Evolutionary conservation across 352 stramenopile genomes (phyloP).

Genomic region (Globisporangium abappressorium): DNA sequence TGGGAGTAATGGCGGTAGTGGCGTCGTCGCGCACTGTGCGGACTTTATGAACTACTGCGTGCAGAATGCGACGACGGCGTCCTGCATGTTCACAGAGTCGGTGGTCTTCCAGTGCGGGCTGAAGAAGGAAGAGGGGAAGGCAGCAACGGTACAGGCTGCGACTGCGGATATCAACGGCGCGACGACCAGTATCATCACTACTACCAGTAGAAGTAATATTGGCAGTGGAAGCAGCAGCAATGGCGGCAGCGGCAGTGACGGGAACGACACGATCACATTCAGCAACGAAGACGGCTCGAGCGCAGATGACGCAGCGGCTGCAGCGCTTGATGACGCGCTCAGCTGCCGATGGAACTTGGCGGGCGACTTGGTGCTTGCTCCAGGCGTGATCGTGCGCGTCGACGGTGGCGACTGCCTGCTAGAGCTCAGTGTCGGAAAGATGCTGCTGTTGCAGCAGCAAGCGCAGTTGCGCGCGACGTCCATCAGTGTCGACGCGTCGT

Average conservation of each 20-base stretch:
- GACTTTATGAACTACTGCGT: conserved; percentile 40
- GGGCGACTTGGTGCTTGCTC: conserved; percentile 45
- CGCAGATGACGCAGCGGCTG: neutral
- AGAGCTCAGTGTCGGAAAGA: conserved; percentile 48
- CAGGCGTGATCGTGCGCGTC: conserved; percentile 35
- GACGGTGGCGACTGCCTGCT: conserved; percentile 53
- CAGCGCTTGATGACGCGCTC: conserved; percentile 24
- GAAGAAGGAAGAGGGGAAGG: neutral
- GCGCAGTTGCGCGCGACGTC: conserved; percentile 38
- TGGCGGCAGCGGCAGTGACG: conserved; percentile 1
- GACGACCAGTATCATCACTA: neutral
- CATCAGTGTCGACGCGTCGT: conserved; percentile 55
- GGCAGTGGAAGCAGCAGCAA: conserved; percentile 1
- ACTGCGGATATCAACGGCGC: neutral
- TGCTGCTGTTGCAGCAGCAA: conserved; percentile 39
- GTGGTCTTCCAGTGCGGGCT: conserved; percentile 43
- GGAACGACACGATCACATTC: conserved; percentile 7
- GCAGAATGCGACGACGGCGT: conserved; percentile 48
- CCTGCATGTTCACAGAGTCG: conserved; percentile 46
- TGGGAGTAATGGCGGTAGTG: neutral
- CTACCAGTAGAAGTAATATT: neutral
- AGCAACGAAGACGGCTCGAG: neutral
- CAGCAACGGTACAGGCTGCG: neutral
- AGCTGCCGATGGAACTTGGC: conserved; percentile 63
- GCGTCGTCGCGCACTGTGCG: conserved; percentile 34